Percentiles rank a stretch among this genome's conserved stretches.
These are phyloP conservation scores for Orbilia ellipsospora DNA, from an alignment of 2,329 filamentous ascomycete genomes.

Conservation along the genomic window DNA sequence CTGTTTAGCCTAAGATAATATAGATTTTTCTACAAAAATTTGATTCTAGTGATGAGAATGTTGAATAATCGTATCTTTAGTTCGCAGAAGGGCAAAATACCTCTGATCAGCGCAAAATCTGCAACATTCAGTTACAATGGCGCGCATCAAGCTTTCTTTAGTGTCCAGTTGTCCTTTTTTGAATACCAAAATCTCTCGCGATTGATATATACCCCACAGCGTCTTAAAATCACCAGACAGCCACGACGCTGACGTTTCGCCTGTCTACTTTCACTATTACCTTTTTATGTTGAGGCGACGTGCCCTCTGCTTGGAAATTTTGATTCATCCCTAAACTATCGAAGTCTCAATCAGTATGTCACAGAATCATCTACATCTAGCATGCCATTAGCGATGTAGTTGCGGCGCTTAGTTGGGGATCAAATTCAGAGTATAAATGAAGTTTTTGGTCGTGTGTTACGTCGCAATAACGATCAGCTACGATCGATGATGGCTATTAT, in stretches of 20 bases:
- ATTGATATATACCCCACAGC: background rate
- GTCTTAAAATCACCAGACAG: background rate
- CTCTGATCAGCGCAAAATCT: constrained; percentile 26
- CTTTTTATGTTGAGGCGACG: background rate
- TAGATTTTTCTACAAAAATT: no score
- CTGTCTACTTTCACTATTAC: background rate
- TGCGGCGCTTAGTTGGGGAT: background rate
- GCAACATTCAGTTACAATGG: constrained; percentile 2
- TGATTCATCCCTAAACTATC: background rate
- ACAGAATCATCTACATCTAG: background rate
- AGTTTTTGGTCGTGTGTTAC: background rate
- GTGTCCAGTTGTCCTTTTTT: constrained; percentile 3
- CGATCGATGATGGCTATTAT: background rate
- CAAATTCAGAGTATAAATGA: no score
- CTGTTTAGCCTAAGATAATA: no score
- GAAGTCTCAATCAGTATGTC: background rate
- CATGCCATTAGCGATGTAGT: background rate
- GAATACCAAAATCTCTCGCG: background rate
- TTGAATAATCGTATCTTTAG: no score
- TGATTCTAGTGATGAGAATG: no score
- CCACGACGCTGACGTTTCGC: background rate
- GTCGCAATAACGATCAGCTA: background rate
- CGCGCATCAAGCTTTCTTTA: background rate
- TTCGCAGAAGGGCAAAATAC: background rate
- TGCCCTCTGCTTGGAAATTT: background rate